Base-by-base conservation (phyloP, 2,329 filamentous ascomycete genomes). In the Ascochyta pisi region DNA sequence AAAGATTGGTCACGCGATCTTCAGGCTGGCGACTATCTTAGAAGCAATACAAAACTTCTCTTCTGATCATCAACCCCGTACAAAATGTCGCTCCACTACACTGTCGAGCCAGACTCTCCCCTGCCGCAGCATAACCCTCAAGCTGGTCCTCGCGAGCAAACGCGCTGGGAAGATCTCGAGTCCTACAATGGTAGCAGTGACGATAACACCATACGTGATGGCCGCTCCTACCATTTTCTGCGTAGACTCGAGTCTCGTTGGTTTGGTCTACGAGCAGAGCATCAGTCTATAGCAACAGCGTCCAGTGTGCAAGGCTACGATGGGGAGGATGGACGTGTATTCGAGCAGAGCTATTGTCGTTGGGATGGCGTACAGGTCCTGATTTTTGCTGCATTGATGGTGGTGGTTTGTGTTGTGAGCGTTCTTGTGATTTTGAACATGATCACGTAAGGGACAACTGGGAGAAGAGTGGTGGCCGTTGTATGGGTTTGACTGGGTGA, bases 151-250 rank as follows among this genome's bases (percentile, higher is more conserved):
- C 16, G 10, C 16, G 37, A 50, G 22, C 49, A 40, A 16, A 19
- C 6, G 3, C 8, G 7, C n/a, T 48, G 44, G 50, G 50, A 48
- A 38, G 50, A 48, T 3, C 24, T 54, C n/a, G 43, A 43, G 9
- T 37, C 44, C 4, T 45, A 52, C 27, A 19, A 26, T 7, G 41
- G 34, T 4, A 45, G 34, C 15, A 45, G 34, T 34, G 41, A 52
- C 15, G 26, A 40, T 7, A 35, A 39, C 12, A n/a, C 7, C 4
- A 22, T 6, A 9, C 19, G n/a, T 10, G 8, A 3, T 23, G 6
- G 37, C 3, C 19, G 16, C 3, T 23, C 9, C 10, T 15, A 39
- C 19, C 37, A 6, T 4, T 39, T 10, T 23, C 16, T 16, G 10
- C 6, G 19, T 16, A 10, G 4, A 13, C 37, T 23, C 13, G 7